Base-by-base conservation (phyloP, 306 rosid genomes). In the Quercus agrifolia region DNA sequence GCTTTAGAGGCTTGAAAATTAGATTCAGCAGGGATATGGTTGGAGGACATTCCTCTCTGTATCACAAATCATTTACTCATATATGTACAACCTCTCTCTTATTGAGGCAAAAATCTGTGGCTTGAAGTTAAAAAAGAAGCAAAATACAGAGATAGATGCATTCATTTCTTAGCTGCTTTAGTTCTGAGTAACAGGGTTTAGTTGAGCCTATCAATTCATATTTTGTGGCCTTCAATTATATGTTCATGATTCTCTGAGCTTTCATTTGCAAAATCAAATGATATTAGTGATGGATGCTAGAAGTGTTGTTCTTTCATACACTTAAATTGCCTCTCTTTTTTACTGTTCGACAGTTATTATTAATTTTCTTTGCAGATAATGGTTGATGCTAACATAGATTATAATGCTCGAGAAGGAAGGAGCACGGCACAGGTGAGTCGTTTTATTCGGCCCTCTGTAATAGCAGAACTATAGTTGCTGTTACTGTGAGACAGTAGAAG, bases 331-430 rank as follows among this genome's bases (percentile, higher is more conserved):
- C 64, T 69, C 35, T 49, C 21, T 74, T 56, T 62, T 70, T 79
- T 30, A 44, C 46, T 68, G 19, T n/a, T 71, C 80, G 77, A 81
- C 75, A 4, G 5, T 20, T 35, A 5, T 18, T 75, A 19, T 76
- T 15, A 44, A 23, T 75, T 70, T 81, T 63, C 18, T 73, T 79
- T 81, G 84, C 87, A 96, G 99, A 79, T 86, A 85, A 77, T 83
- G 75, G 90, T 89, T 63, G 96, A 93, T 83, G 94, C 88, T 74
- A 93, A 90, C 74, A 74, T 96, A 80, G 80, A 90, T 69, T 90
- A 96, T 81, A 85, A 93, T 90, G 89, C 97, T 78, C 92, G 94
- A 54, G 96, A 96, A 88, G 93, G 92, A 82, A 90, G 92, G 83
- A 92, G 97, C 91, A 88, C 93, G 14, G 90, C 88, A 18, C 96